A percentile compares a stretch with the other conserved stretches of the same genome.
These are phyloP conservation scores for Tardiomyces digboiensis DNA, from an alignment of 1,139 yeast genomes.

Conservation along the genomic window DNA sequence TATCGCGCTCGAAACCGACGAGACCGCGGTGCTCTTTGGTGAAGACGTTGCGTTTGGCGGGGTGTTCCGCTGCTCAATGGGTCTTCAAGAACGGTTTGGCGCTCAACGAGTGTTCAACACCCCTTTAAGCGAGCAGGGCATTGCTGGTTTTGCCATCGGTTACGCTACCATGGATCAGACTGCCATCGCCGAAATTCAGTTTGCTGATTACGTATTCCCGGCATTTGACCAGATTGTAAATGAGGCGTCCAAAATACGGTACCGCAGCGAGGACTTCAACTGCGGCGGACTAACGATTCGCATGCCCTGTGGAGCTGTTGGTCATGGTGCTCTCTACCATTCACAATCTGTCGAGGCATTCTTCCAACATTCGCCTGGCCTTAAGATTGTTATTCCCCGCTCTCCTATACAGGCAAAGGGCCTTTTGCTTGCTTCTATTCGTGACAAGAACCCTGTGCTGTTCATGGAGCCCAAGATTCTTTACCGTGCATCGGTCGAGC, in stretches of 20 bases:
- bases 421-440: slow-evolving; percentile 22
- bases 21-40: slow-evolving; percentile 25
- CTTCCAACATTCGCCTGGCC: slow-evolving; percentile 27
- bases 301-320: slow-evolving; percentile 30
- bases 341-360: slow-evolving; percentile 29
- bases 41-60: slow-evolving; percentile 32
- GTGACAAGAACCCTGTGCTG: slow-evolving; percentile 26
- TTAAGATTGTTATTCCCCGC: slow-evolving; percentile 28
- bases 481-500: slow-evolving; percentile 26
- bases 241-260: slow-evolving; percentile 29
- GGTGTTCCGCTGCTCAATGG: slow-evolving; percentile 31
- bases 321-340: slow-evolving; percentile 30
- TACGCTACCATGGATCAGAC: slow-evolving; percentile 29
- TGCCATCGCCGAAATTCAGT: slow-evolving; percentile 30
- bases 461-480: slow-evolving; percentile 30
- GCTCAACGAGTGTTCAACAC: slow-evolving; percentile 28
- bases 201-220: slow-evolving; percentile 30
- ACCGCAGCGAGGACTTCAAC: slow-evolving; percentile 21
- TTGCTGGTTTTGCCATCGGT: slow-evolving; percentile 28
- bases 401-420: slow-evolving; percentile 31
- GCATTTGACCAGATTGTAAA: slow-evolving; percentile 31
- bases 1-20: slow-evolving; percentile 27
- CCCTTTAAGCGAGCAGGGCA: slow-evolving; percentile 28
- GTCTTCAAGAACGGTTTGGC: slow-evolving; percentile 28
- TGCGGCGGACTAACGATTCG: slow-evolving; percentile 28